These are phyloP conservation scores for Aspergillus pseudoterreus DNA, from an alignment of 2,329 filamentous ascomycete species.

Conservation along the genomic window DNA sequence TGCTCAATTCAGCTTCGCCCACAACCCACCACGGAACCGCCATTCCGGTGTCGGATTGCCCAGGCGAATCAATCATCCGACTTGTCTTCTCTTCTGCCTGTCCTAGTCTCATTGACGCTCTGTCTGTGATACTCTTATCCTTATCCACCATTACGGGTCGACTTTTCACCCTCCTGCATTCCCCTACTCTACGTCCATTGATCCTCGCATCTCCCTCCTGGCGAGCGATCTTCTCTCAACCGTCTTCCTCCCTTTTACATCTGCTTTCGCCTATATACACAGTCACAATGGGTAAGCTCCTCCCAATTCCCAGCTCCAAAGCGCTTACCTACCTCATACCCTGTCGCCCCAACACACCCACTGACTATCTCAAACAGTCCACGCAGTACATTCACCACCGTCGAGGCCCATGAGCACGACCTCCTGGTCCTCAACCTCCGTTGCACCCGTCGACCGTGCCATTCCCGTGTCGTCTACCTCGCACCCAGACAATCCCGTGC, in stretches of 20 bases:
- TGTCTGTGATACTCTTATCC: too few species aligned
- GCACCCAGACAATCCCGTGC: slow-evolving; percentile 46
- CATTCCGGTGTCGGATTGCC: slow-evolving; percentile 1
- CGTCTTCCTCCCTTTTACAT: not conserved
- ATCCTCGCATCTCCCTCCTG: not conserved
- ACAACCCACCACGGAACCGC: slow-evolving; percentile 8
- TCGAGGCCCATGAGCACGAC: slow-evolving; percentile 22
- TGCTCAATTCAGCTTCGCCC: not conserved
- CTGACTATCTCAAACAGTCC: slow-evolving; percentile 18
- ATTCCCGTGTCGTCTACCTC: slow-evolving; percentile 41
- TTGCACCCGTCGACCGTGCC: slow-evolving; percentile 23
- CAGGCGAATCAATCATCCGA: too few species aligned
- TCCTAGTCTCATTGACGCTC: not conserved
- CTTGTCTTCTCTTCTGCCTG: slow-evolving; percentile 4
- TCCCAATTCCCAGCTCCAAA: not conserved
- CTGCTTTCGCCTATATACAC: not conserved
- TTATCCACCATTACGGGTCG: slow-evolving; percentile 1
- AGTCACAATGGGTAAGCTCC: slow-evolving; percentile 8
- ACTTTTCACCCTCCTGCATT: not conserved
- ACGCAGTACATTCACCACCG: slow-evolving; percentile 25
- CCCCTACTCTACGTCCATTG: not conserved
- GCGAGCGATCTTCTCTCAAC: not conserved
- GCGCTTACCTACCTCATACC: not conserved
- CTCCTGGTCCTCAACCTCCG: slow-evolving; percentile 19
- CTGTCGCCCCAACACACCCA: not conserved